Conservation (phyloP, 2,329 filamentous ascomycete genomes). For the Pezicula rhizophila region DNA sequence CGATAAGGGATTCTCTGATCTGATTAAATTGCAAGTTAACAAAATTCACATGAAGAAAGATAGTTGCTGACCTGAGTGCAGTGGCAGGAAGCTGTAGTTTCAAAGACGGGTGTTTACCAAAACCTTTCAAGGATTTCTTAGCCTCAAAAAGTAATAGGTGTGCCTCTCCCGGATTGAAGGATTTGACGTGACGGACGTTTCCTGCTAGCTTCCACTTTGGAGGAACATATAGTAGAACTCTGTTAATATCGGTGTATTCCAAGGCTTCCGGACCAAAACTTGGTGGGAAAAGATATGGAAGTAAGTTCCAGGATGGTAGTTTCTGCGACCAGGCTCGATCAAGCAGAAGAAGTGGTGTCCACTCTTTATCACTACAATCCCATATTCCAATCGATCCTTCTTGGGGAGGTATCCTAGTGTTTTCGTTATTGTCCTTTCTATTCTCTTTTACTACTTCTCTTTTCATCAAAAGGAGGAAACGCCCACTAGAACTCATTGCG, state of each 20-base stretch:
- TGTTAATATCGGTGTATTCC: not conserved
- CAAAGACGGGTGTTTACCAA: not conserved
- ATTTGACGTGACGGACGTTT: not conserved
- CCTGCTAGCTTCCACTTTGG: not conserved
- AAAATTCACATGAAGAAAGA: not conserved
- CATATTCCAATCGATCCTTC: conserved; percentile 2
- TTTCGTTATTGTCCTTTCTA: not conserved
- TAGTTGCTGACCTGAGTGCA: not conserved
- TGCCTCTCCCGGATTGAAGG: not conserved
- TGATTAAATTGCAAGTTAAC: not conserved
- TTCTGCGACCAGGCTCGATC: not conserved
- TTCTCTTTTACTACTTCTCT: not conserved
- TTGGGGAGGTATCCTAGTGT: not conserved
- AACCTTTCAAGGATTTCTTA: not conserved
- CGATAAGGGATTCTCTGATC: not conserved
- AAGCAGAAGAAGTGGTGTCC: conserved; percentile 1
- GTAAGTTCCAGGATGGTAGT: conserved; percentile 1
- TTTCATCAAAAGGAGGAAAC: conserved; percentile 2
- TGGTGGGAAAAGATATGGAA: not conserved
- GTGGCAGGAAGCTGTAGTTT: not conserved
- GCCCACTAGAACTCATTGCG: conserved; percentile 1
- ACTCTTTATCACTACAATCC: not conserved
- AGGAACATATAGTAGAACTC: not conserved
- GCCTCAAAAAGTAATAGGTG: not conserved
- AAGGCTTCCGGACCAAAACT: not conserved